These are phyloP conservation scores for Fusarium sp. DNA, from an alignment of 2,329 filamentous ascomycete genomes.

Conservation along the genomic window DNA sequence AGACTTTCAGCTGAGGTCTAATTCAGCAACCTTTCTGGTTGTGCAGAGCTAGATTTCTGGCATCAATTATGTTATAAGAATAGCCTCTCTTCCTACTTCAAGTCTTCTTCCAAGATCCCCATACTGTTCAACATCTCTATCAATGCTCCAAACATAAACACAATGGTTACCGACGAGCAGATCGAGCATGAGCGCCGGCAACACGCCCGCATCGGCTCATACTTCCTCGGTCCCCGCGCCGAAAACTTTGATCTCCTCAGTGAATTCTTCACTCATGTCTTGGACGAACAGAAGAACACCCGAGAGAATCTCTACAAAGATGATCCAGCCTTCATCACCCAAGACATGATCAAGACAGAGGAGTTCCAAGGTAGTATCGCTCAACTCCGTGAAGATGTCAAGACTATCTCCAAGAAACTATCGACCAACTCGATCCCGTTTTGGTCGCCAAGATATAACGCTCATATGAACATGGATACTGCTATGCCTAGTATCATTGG, in stretches of 20 bases:
- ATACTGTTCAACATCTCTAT: not conserved
- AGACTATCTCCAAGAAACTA: not conserved
- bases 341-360: not conserved
- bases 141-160: not conserved
- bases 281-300: not conserved
- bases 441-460: not conserved
- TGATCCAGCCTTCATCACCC: not conserved
- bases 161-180: not conserved
- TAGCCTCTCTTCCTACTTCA: rapidly evolving
- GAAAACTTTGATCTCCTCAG: not conserved
- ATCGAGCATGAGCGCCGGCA: not conserved
- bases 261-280: not conserved
- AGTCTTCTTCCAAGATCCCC: too few species aligned
- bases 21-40: not conserved
- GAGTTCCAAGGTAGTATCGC: not conserved
- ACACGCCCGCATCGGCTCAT: not conserved
- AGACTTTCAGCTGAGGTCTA: not conserved
- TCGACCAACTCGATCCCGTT: not conserved
- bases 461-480: not conserved
- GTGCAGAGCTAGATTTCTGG: rapidly evolving
- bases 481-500: not conserved
- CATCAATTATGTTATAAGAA: not conserved
- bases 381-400: not conserved
- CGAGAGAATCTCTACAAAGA: not conserved
- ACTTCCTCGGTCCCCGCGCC: not conserved